These are phyloP conservation scores for Plasmodium vinckei DNA, from an alignment of 169 alveolate genomes.

Conservation along the genomic window DNA sequence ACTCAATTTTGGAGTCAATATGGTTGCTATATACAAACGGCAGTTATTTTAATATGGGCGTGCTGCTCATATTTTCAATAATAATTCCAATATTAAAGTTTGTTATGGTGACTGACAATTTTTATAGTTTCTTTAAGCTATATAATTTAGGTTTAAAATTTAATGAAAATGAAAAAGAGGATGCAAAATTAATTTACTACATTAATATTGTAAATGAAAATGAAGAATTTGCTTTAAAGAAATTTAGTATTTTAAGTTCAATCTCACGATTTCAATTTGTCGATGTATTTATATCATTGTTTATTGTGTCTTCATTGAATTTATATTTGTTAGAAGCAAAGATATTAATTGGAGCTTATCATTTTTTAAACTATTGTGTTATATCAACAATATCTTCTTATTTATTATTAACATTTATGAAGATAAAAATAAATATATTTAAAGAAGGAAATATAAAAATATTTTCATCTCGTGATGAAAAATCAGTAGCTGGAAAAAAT, in stretches of 20 bases:
- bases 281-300: constrained; percentile 59
- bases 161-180: constrained; percentile 19
- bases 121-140: constrained; percentile 42
- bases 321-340: constrained; percentile 50
- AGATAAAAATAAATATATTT: constrained; percentile 34
- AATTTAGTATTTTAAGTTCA: constrained; percentile 35
- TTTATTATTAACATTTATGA: constrained; percentile 30
- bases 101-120: constrained; percentile 65
- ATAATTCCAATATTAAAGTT: constrained; percentile 58
- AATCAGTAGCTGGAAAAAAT: neutral
- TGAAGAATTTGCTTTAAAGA: constrained; percentile 34
- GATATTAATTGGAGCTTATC: constrained; percentile 52
- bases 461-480: constrained; percentile 9
- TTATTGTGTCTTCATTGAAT: constrained; percentile 63
- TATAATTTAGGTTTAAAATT: constrained; percentile 17
- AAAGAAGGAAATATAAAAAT: constrained; percentile 53
- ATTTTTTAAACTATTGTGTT: constrained; percentile 54
- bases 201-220: constrained; percentile 58
- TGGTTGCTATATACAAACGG: constrained; percentile 30
- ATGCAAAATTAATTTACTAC: constrained; percentile 2
- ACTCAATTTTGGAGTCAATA: constrained; percentile 60
- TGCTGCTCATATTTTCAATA: constrained; percentile 49
- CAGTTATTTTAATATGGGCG: constrained; percentile 62
- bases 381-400: constrained; percentile 58
- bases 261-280: constrained; percentile 71